Conservation (phyloP, 208 protist species). For the Trypanosoma cruzi region DNA sequence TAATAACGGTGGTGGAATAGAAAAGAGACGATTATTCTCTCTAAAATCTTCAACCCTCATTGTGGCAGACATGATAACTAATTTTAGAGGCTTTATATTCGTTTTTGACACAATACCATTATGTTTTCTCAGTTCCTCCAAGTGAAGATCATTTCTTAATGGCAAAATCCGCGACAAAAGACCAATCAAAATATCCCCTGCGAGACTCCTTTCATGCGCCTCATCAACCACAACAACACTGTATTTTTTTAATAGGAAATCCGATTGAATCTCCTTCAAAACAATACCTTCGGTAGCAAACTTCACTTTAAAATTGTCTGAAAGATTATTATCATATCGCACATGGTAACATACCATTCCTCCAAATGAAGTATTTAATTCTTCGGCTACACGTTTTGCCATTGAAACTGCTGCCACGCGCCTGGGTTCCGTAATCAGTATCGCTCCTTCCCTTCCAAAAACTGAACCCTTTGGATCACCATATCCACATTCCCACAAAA, state of each 20-base stretch:
- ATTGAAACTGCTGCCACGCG: conserved; percentile 99
- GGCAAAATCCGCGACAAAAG: conserved; percentile 98
- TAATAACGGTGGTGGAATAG: conserved; percentile 92
- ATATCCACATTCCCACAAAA: conserved; percentile 92
- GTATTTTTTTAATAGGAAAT: conserved; percentile 96
- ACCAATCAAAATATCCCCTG: conserved; percentile 98
- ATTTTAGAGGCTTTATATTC: conserved; percentile 79
- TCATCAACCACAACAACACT: conserved; percentile 99
- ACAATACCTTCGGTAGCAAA: conserved; percentile 99
- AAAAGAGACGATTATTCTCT: conserved; percentile 97
- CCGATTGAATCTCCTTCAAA: conserved; percentile 97
- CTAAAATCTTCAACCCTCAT: conserved; percentile 93
- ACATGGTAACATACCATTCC: conserved; percentile 97
- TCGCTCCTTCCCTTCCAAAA: conserved; percentile 78
- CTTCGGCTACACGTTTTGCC: conserved; percentile 97
- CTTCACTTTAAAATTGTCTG: conserved; percentile 91
- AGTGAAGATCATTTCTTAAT: conserved; percentile 90
- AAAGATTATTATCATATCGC: conserved; percentile 97
- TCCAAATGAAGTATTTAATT: conserved; percentile 92
- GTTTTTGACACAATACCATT: conserved; percentile 50
- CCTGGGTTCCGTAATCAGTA: conserved; percentile 99
- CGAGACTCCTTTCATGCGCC: conserved; percentile 94
- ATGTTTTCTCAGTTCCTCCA: conserved; percentile 64
- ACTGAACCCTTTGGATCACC: conserved; percentile 65
- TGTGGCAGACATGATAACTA: conserved; percentile 95